Base-by-base conservation (phyloP, 129 eudicot species). In the Calendula officinalis region DNA sequence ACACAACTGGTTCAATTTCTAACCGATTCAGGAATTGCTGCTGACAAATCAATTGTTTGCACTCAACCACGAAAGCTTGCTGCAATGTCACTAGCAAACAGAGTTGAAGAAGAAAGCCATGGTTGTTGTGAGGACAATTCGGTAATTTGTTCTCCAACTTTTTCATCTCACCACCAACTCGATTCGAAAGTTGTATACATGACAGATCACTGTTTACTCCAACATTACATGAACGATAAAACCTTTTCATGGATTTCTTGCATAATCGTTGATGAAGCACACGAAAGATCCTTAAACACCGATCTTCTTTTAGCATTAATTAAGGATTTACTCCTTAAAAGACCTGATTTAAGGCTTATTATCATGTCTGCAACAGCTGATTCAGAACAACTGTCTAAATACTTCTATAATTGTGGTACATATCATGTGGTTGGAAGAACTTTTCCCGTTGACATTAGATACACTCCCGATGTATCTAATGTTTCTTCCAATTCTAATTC, bases 11-110 rank as follows among this genome's bases (percentile, higher is more conserved):
- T 81, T 77, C 98, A 92, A 87, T 92, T 83, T 67, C 96, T 92
- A 69, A 82, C 89, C 47, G 98, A 92, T 62, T 79, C 98, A 48
- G 95, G 83, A 70, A 68, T 83, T 6, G 80, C 75, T 54, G 84
- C 77, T 46, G 36, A 63, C 66, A 91, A 69, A 14, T 83, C 95
- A 33, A 79, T 92, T 45, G 54, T 92, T 37, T 92, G 98, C 82
- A 92, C 98, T 51, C 98, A 92, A 69, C 98, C 98, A 6, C 90
- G 98, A 34, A 92, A 88, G 75, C 85, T 92, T 69, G 98, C 98
- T 51, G 96, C 96, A 40, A 70, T 77, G 43, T 92, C 96, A 52
- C 67, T 92, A 69, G 88, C 87, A 12, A 77, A 77, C 10, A 75
- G 98, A 77, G 96, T 92, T 27, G 55, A 71, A 42, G 95, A 92